Percentiles rank a stretch among this genome's conserved stretches.
Evolutionary conservation across 805 yeast species (phyloP).

Genomic region (Candida argentea): DNA sequence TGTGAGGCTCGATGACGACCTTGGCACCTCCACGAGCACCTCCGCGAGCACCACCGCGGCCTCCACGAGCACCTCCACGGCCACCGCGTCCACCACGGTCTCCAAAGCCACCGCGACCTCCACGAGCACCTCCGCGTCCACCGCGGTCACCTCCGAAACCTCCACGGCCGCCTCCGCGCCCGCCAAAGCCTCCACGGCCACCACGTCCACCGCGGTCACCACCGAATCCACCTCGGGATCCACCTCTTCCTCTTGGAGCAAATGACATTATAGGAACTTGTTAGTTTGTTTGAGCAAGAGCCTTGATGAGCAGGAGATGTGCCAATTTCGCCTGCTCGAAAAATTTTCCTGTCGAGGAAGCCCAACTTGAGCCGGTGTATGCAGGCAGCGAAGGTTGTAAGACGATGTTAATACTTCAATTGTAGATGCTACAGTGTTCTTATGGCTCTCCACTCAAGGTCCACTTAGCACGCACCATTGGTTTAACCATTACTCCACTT

Average conservation of each 20-base stretch:
- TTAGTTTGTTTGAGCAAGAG: slow-evolving; percentile 1
- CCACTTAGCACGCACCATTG: no score
- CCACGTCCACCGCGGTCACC: slow-evolving; percentile 31
- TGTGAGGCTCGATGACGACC: slow-evolving; percentile 96
- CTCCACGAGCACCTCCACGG: slow-evolving; percentile 43
- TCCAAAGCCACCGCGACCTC: slow-evolving; percentile 32
- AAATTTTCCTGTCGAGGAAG: no score
- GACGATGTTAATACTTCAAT: no score
- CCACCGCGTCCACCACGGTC: slow-evolving; percentile 24
- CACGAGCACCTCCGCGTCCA: slow-evolving; percentile 45
- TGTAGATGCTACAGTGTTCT: no score
- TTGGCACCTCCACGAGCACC: slow-evolving; percentile 90
- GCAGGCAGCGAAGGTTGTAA: no score
- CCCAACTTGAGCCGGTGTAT: no score
- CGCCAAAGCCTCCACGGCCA: slow-evolving; percentile 27
- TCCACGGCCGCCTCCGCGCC: slow-evolving; percentile 18
- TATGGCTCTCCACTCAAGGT: no score
- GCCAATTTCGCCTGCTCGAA: no score
- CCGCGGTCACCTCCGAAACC: slow-evolving; percentile 53
- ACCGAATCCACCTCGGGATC: slow-evolving; percentile 42
- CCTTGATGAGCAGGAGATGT: no score
- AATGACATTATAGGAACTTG: slow-evolving; percentile 52
- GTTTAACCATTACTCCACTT: no score
- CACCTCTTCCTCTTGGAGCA: slow-evolving; percentile 57
- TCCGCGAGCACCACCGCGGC: slow-evolving; percentile 63